These are phyloP conservation scores for Cylindrotheca fusiformis DNA, from an alignment of 108 stramenopile genomes.

Conservation along the genomic window DNA sequence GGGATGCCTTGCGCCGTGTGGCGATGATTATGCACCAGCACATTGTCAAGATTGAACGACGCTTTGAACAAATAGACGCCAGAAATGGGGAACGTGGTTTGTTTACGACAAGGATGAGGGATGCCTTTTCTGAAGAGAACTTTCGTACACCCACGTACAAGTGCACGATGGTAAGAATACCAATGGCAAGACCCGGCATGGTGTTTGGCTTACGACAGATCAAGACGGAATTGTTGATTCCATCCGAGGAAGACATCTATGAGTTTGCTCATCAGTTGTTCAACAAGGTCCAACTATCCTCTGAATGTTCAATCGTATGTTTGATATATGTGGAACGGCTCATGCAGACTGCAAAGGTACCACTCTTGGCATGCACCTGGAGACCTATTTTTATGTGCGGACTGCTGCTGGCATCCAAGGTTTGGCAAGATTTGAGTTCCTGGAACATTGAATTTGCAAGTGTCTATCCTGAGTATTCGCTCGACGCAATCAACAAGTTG, in stretches of 20 bases:
- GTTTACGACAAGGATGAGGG: constrained; percentile 68
- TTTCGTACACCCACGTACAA: constrained; percentile 74
- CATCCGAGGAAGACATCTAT: constrained; percentile 82
- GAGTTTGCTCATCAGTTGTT: constrained; percentile 91
- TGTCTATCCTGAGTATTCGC: constrained; percentile 94
- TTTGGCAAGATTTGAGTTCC: constrained; percentile 97
- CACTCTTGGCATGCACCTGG: constrained; percentile 91
- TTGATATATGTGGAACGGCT: constrained; percentile 97
- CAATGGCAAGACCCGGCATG: constrained; percentile 81
- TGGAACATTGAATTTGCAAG: constrained; percentile 98
- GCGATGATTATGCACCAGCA: constrained; percentile 88
- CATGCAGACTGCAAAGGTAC: constrained; percentile 92
- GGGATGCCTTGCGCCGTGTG: constrained; percentile 83
- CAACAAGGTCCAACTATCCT: constrained; percentile 87
- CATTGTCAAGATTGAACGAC: constrained; percentile 83
- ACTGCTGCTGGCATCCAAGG: constrained; percentile 96
- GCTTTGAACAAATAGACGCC: constrained; percentile 52
- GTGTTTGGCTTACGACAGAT: constrained; percentile 73
- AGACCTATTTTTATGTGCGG: constrained; percentile 95
- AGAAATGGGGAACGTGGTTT: constrained; percentile 29
- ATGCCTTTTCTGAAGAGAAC: constrained; percentile 67
- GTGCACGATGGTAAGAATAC: constrained; percentile 78
- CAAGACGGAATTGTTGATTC: constrained; percentile 54
- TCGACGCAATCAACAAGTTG: constrained; percentile 88
- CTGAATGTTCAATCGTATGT: constrained; percentile 97